Evolutionary conservation across 495 filamentous ascomycete species (phyloP).

Genomic region (Cairneyella variabilis): DNA sequence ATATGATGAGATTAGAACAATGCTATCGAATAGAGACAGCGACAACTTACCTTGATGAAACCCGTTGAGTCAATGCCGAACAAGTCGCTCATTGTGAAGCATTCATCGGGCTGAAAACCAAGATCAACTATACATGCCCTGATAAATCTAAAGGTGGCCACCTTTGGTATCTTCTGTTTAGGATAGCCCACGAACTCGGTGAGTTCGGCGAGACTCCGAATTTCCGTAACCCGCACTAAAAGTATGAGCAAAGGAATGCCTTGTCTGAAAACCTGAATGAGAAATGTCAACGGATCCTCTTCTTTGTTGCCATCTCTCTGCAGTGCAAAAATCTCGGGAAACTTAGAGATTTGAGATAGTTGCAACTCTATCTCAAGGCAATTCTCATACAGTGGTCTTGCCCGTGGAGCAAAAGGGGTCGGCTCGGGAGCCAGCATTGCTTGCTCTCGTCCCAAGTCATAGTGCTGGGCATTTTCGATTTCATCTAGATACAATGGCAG

Average conservation of each 20-base stretch:
- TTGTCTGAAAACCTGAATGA: not conserved
- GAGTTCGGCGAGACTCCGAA: not conserved
- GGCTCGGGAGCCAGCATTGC: not conserved
- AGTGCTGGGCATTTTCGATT: not conserved
- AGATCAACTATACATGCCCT: not conserved
- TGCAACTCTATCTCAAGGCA: not conserved
- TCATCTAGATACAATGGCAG: slow-evolving; percentile 1
- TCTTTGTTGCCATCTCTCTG: not conserved
- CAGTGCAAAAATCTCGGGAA: not conserved
- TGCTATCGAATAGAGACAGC: not conserved
- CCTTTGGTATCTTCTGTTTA: not conserved
- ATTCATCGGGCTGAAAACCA: not conserved
- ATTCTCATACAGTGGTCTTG: not conserved
- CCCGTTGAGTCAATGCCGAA: not conserved
- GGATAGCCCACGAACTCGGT: not conserved
- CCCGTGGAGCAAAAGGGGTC: not conserved
- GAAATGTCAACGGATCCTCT: slow-evolving; percentile 2
- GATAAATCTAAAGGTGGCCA: not conserved
- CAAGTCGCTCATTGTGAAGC: slow-evolving; percentile 1
- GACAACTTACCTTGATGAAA: not conserved
- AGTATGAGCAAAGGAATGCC: not conserved
- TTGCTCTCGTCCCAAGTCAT: not conserved
- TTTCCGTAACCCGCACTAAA: not conserved
- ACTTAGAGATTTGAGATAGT: slow-evolving; percentile 1
- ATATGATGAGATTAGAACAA: not conserved